These are phyloP conservation scores for Carex pumila DNA, from an alignment of 176 grass and related monocot genomes.

Conservation along the genomic window DNA sequence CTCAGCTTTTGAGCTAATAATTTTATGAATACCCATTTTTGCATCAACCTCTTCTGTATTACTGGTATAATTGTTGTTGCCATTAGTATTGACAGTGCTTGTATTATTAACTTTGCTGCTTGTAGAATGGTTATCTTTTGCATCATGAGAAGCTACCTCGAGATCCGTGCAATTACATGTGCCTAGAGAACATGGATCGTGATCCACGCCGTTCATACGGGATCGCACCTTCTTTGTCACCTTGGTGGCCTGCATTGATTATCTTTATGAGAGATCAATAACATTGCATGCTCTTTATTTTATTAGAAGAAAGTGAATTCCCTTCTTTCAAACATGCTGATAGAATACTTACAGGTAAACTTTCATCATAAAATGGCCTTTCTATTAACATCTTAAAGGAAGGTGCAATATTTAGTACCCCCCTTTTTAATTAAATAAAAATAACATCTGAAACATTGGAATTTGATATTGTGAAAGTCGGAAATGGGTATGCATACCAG, in stretches of 20 bases:
- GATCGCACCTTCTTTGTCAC: slow-evolving; percentile 97
- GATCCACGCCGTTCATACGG: slow-evolving; percentile 49
- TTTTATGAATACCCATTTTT: slow-evolving; percentile 63
- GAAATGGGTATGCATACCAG: not conserved
- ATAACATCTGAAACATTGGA: not conserved
- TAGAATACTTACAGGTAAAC: slow-evolving; percentile 18
- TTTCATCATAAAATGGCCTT: not conserved
- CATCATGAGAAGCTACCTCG: slow-evolving; percentile 24
- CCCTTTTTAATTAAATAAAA: not conserved
- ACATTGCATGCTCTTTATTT: slow-evolving; percentile 14
- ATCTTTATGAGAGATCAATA: slow-evolving; percentile 20
- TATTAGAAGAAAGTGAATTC: not conserved
- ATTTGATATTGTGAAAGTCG: not conserved
- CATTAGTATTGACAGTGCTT: slow-evolving; percentile 44
- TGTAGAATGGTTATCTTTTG: slow-evolving; percentile 49
- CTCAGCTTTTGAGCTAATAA: slow-evolving; percentile 90
- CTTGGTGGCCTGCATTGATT: slow-evolving; percentile 74
- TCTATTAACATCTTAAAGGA: not conserved
- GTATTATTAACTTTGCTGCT: slow-evolving; percentile 46
- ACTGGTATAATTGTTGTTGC: slow-evolving; percentile 19
- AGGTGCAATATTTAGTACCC: not conserved
- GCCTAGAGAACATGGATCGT: slow-evolving; percentile 35
- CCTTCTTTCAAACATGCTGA: slow-evolving; percentile 25
- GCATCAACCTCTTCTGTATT: slow-evolving; percentile 55
- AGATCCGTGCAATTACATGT: slow-evolving; percentile 48